These are phyloP conservation scores for Coemansia sp. DNA, from an alignment of 371 early-diverging fungal genomes.

Conservation along the genomic window DNA sequence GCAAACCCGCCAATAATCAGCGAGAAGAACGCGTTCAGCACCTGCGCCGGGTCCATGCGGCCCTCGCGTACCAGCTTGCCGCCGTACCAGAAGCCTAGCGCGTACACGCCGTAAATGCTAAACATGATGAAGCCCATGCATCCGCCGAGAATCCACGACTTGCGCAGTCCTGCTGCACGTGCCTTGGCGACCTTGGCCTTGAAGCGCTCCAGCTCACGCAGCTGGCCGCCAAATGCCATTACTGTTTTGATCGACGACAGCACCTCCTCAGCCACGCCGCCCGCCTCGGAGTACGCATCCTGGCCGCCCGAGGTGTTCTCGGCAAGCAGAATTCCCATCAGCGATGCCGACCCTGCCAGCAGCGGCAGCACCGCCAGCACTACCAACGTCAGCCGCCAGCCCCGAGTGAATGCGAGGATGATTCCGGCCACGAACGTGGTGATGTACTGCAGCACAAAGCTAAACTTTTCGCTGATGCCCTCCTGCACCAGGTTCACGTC, in stretches of 20 bases:
- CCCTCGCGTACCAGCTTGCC: conserved; percentile 56
- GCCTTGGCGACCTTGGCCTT: conserved; percentile 58
- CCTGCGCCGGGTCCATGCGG: conserved; percentile 54
- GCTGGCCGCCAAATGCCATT: conserved; percentile 77
- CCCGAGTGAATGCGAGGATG: conserved; percentile 79
- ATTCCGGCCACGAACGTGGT: conserved; percentile 84
- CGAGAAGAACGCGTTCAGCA: conserved; percentile 70
- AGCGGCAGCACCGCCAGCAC: conserved; percentile 71
- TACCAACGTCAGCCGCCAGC: conserved; percentile 86
- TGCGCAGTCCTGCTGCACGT: conserved; percentile 56
- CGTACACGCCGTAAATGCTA: conserved; percentile 64
- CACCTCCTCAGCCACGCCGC: conserved; percentile 83
- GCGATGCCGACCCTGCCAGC: conserved; percentile 55
- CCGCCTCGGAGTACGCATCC: conserved; percentile 71
- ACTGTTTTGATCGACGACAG: conserved; percentile 86
- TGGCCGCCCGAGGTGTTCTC: conserved; percentile 54
- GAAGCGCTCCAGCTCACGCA: conserved; percentile 67
- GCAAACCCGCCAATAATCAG: conserved; percentile 66
- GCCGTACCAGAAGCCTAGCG: conserved; percentile 83
- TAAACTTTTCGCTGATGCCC: conserved; percentile 86
- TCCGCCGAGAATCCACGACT: conserved; percentile 61
- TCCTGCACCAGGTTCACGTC: conserved; percentile 81
- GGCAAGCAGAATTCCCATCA: conserved; percentile 73
- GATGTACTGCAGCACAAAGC: conserved; percentile 64
- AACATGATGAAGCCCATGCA: conserved; percentile 67